Conservation (phyloP, 192 early-diverging fungal species). For the Umbelopsis vinacea region DNA sequence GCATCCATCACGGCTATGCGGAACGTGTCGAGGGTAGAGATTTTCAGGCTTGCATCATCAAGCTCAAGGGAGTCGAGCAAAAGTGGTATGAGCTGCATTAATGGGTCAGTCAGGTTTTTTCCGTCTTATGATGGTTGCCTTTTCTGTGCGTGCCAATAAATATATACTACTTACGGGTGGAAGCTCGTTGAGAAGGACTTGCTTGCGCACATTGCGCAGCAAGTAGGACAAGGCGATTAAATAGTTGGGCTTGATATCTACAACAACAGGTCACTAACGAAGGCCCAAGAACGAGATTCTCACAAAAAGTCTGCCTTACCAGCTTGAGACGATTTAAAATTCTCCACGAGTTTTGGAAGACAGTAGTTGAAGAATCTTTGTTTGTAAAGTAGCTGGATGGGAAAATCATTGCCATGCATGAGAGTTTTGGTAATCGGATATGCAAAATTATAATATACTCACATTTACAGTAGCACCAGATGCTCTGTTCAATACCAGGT, state of each 20-base stretch:
- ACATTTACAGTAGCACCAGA: slow-evolving; percentile 70
- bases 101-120: not conserved
- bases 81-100: slow-evolving; percentile 73
- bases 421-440: too few species aligned
- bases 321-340: slow-evolving; percentile 51
- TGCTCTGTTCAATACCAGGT: slow-evolving; percentile 70
- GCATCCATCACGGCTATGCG: slow-evolving; percentile 73
- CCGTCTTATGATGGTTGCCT: too few species aligned
- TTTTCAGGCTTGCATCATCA: slow-evolving; percentile 67
- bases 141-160: not conserved
- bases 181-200: slow-evolving; percentile 79
- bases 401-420: too few species aligned
- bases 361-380: slow-evolving; percentile 85
- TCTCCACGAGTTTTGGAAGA: slow-evolving; percentile 66
- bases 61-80: slow-evolving; percentile 75
- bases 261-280: not conserved
- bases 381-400: slow-evolving; percentile 72
- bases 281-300: not conserved
- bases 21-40: slow-evolving; percentile 79
- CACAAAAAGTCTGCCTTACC: slow-evolving; percentile 27
- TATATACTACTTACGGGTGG: slow-evolving; percentile 64
- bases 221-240: slow-evolving; percentile 84
- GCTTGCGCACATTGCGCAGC: slow-evolving; percentile 81
- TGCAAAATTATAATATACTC: slow-evolving; percentile 11
- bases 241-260: slow-evolving; percentile 71